Conservation (phyloP, 2,329 filamentous ascomycete species). For the Fusarium pilosicola region DNA sequence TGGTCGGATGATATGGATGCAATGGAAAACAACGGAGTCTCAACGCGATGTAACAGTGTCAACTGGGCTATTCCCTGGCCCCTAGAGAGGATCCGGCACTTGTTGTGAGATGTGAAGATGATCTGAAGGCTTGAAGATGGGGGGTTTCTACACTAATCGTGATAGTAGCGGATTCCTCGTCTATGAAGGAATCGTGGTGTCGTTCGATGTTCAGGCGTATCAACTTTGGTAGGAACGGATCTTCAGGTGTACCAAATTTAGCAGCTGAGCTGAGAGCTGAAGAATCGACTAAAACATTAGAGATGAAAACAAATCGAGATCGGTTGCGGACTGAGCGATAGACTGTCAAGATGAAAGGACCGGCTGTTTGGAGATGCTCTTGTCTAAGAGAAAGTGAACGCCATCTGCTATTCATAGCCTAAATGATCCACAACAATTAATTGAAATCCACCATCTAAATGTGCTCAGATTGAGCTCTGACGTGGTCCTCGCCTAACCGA, state of each 20-base stretch:
- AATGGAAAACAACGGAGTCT: conserved; percentile 16
- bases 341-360: conserved; percentile 11
- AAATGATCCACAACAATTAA: conserved; percentile 23
- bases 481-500: conserved; percentile 35
- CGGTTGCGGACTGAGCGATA: neutral
- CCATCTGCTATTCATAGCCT: conserved; percentile 29
- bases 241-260: conserved; percentile 9
- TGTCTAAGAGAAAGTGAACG: conserved; percentile 10
- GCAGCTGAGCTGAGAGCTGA: neutral
- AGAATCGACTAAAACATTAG: neutral
- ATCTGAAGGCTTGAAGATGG: conserved; percentile 10
- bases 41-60: conserved; percentile 37
- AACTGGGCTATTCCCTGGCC: conserved; percentile 32
- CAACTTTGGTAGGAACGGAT: neutral
- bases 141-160: neutral
- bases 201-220: conserved; percentile 22
- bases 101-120: conserved; percentile 19
- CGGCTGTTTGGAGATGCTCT: conserved; percentile 7
- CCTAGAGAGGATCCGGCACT: conserved; percentile 36
- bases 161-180: neutral
- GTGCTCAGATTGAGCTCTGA: conserved; percentile 32
- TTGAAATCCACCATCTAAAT: conserved; percentile 3
- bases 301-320: conserved; percentile 25
- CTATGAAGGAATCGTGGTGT: conserved; percentile 9
- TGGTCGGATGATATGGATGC: conserved; percentile 22